Evolutionary conservation across 208 protist genomes (phyloP), one percentile per base, ranked within the genome.

Genomic region (Borovskyia barvae): DNA sequence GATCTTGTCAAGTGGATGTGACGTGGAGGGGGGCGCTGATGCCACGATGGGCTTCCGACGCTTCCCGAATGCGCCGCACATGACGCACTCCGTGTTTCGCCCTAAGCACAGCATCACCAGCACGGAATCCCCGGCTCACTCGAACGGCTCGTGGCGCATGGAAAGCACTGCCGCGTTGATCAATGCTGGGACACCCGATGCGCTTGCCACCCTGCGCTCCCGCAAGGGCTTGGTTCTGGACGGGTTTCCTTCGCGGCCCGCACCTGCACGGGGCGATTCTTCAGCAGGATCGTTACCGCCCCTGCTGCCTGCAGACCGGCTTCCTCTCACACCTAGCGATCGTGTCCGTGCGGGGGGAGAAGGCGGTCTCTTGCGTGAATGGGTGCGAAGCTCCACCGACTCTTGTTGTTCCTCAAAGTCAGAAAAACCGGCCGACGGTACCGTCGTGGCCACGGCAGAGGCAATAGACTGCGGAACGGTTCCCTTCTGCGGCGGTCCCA

Each of bases 11-110:
- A 29, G 14, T 14, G 47, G 42, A 14, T 60, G 28, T 9, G 29
- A 36, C 1, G 75, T 69, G 12, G 60, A 59, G 25, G 68, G 75
- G 12, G 56, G 59, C 5, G 39, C 65, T 4, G 75, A 88, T 37
- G 87, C 82, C 5, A 24, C 65, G 0, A 42, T 61, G 12, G 77
- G 77, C 9, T 88, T 87, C 49, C 58, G 75, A 2, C 56, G 69
- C 11, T 88, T 94, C 41, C 66, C 55, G 4, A 72, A 73, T 11
- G 61, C 84, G 0, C 32, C 39, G 14, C 80, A 94, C 69, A 90
- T 89, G 76, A 83, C 55, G 33, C 72, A 74, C 28, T 78, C 73
- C 24, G 69, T 89, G 8, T 94, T 94, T 39, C 66, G 70, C 14
- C 74, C 77, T 3, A 54, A 46, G 25, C 36, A 76, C 63, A 24